Percentiles rank a stretch among this genome's conserved stretches.
These are phyloP conservation scores for Punica granatum DNA, from an alignment of 345 rosid genomes.

Conservation along the genomic window DNA sequence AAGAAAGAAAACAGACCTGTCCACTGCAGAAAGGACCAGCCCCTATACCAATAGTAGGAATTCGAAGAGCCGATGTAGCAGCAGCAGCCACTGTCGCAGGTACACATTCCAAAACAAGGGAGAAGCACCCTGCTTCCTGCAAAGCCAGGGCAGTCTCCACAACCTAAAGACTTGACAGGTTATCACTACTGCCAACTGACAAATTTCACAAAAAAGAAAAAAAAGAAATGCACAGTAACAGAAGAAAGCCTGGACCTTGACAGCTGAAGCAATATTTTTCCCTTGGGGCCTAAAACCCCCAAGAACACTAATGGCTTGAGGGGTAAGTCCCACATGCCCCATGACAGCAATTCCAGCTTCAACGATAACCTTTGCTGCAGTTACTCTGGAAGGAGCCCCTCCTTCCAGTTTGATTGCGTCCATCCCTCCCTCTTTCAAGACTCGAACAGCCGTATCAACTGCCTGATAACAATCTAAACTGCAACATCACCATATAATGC, in stretches of 20 bases:
- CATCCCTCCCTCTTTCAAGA: slow-evolving; percentile 90
- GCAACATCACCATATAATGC: slow-evolving; percentile 10
- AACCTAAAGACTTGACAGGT: slow-evolving; percentile 36
- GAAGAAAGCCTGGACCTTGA: slow-evolving; percentile 41
- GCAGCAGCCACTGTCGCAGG: slow-evolving; percentile 94
- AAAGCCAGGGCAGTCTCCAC: slow-evolving; percentile 90
- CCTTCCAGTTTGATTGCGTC: slow-evolving; percentile 94
- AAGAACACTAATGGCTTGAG: slow-evolving; percentile 94
- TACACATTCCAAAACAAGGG: slow-evolving; percentile 87
- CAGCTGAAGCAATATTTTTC: slow-evolving; percentile 59
- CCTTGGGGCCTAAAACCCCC: slow-evolving; percentile 99
- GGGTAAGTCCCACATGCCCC: slow-evolving; percentile 95
- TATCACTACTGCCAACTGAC: slow-evolving; percentile 1
- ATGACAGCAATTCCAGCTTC: slow-evolving; percentile 95
- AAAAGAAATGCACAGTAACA: not conserved
- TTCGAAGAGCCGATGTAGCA: slow-evolving; percentile 65
- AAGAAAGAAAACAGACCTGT: slow-evolving; percentile 38
- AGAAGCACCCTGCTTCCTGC: slow-evolving; percentile 91
- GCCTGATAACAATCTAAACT: slow-evolving; percentile 51
- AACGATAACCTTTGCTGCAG: slow-evolving; percentile 75
- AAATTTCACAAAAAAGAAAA: slow-evolving; percentile 6
- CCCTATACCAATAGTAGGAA: slow-evolving; percentile 96
- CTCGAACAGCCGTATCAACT: slow-evolving; percentile 73
- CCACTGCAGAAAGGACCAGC: slow-evolving; percentile 97
- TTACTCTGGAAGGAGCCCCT: slow-evolving; percentile 70